Conservation (phyloP, 192 early-diverging fungal genomes). For the Lunasporangiospora selenospora region DNA sequence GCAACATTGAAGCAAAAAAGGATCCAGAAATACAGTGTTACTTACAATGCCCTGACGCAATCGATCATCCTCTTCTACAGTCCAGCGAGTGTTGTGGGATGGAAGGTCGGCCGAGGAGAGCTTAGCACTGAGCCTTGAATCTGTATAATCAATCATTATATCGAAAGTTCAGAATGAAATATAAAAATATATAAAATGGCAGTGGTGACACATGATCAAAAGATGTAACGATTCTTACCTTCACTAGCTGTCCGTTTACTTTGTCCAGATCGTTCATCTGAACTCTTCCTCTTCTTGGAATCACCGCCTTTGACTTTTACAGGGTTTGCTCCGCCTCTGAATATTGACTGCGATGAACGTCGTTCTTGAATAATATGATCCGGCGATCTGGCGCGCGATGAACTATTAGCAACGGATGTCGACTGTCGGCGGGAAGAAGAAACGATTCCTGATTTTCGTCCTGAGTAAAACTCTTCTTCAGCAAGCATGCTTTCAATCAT, state of each 20-base stretch:
- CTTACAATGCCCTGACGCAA: slow-evolving; percentile 62
- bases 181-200: not conserved
- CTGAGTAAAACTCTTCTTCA: slow-evolving; percentile 67
- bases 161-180: too few species aligned
- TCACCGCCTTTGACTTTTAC: slow-evolving; percentile 27
- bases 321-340: too few species aligned
- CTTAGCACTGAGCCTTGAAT: slow-evolving; percentile 29
- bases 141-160: not conserved
- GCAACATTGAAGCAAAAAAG: too few species aligned
- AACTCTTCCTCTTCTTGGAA: slow-evolving; percentile 37
- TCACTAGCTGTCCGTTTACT: slow-evolving; percentile 39
- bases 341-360: too few species aligned
- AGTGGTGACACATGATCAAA: not conserved
- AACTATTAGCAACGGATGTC: too few species aligned
- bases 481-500: slow-evolving; percentile 70
- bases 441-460: slow-evolving; percentile 37
- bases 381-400: too few species aligned
- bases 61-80: slow-evolving; percentile 58
- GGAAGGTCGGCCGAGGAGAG: slow-evolving; percentile 54
- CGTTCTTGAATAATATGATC: too few species aligned
- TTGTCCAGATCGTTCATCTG: slow-evolving; percentile 21
- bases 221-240: slow-evolving; percentile 14
- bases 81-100: slow-evolving; percentile 66
- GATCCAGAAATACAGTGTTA: too few species aligned
- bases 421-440: too few species aligned